A percentile compares a stretch with the other conserved stretches of the same genome.
phyloP scores from a whole-genome alignment of 768 basidiomycete species.

The Tephrocybe sp. region DNA sequence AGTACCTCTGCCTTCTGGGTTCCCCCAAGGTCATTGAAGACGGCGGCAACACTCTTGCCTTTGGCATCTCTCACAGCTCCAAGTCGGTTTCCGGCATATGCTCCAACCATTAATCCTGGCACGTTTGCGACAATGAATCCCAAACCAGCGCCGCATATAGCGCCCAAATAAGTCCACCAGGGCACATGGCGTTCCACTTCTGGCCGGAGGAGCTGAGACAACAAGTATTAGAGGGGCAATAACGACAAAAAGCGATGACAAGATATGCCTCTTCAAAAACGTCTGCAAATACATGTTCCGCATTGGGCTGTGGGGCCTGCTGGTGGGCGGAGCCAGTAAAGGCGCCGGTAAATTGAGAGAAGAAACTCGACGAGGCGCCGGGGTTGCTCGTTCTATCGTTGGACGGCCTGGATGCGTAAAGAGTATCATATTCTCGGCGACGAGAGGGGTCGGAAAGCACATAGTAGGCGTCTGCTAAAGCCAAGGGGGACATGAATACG shows the following conservation, averaged over 20 bases:
- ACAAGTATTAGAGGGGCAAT: background rate
- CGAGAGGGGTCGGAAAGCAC: conserved; percentile 79
- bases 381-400: conserved; percentile 60
- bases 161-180: conserved; percentile 78
- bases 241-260: background rate
- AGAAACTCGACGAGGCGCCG: conserved; percentile 69
- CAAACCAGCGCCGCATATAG: conserved; percentile 67
- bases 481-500: conserved; percentile 35
- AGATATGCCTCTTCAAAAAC: conserved; percentile 83
- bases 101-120: conserved; percentile 84
- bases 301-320: conserved; percentile 56
- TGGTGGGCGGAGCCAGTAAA: conserved; percentile 42
- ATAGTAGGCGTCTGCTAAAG: conserved; percentile 93
- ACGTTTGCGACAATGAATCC: conserved; percentile 70
- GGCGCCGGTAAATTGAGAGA: conserved; percentile 69
- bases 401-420: conserved; percentile 55
- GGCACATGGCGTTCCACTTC: conserved; percentile 71
- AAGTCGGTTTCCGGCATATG: conserved; percentile 84
- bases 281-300: conserved; percentile 81
- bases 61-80: conserved; percentile 93
- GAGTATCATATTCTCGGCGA: conserved; percentile 66
- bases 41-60: conserved; percentile 87
- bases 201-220: conserved; percentile 64
- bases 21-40: conserved; percentile 74
- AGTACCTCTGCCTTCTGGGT: conserved; percentile 85